phyloP scores from a whole-genome alignment of 2,329 filamentous ascomycete species.

The Penicillium concentricum region DNA sequence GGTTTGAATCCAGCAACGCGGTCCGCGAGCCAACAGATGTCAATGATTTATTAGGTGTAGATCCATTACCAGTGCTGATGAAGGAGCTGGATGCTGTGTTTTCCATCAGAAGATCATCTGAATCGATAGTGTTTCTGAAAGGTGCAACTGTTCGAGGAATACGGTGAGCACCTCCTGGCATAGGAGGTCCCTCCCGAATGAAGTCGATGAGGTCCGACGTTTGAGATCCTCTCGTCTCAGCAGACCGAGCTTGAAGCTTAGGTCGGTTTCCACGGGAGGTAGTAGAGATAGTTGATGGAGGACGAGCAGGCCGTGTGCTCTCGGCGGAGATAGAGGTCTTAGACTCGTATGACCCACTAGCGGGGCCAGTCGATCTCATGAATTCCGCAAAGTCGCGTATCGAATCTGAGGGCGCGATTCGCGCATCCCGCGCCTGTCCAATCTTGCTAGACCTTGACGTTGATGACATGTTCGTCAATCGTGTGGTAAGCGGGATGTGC shows the following conservation, averaged over 20 bases:
- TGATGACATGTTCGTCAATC: constrained; percentile 9
- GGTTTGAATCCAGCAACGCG: constrained; percentile 57
- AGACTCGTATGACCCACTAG: constrained; percentile 9
- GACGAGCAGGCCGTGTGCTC: constrained; percentile 10
- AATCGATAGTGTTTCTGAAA: constrained; percentile 82
- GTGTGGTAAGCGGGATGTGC: constrained; percentile 24
- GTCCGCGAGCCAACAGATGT: constrained; percentile 72
- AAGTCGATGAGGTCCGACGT: constrained; percentile 93
- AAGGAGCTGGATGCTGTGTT: constrained; percentile 38
- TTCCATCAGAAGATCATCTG: constrained; percentile 62
- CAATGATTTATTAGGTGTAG: constrained; percentile 46
- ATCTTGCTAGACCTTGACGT: constrained; percentile 24
- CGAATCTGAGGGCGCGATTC: constrained; percentile 64
- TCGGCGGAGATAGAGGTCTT: constrained; percentile 2
- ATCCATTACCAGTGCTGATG: constrained; percentile 52
- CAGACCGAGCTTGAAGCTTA: constrained; percentile 70
- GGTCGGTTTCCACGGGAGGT: constrained; percentile 32
- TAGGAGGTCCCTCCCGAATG: constrained; percentile 80
- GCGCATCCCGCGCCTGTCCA: constrained; percentile 67
- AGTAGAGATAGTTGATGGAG: constrained; percentile 17
- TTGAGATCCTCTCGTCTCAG: constrained; percentile 61
- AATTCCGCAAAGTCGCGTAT: constrained; percentile 85
- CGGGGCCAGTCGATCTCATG: constrained; percentile 78
- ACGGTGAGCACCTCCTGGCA: constrained; percentile 60
- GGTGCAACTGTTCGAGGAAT: constrained; percentile 82